A percentile compares a stretch with the other conserved stretches of the same genome.
phyloP scores from a whole-genome alignment of 75 land plant species.

The Sequoia sempervirens region DNA sequence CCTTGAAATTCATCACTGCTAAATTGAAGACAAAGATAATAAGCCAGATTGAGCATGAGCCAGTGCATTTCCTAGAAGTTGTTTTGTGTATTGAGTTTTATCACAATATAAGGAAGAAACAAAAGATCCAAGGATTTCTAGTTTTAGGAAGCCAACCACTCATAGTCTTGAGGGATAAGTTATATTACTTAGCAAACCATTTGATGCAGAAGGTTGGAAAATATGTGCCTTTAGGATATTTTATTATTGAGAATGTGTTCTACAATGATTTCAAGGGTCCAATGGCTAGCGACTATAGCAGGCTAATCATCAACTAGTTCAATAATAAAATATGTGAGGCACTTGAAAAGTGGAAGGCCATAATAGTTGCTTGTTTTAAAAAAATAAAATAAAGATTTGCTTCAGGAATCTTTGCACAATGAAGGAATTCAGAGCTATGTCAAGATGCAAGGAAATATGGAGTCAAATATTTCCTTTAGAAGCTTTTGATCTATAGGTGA shows the following conservation, averaged over 20 bases:
- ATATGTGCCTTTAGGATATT: slow-evolving; percentile 80
- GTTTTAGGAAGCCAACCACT: slow-evolving; percentile 81
- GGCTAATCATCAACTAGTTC: slow-evolving; percentile 76
- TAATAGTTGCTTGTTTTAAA: slow-evolving; percentile 29
- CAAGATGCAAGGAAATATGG: too few relatives aligned
- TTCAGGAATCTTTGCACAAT: slow-evolving; percentile 27
- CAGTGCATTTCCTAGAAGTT: slow-evolving; percentile 28
- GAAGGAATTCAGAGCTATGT: too few relatives aligned
- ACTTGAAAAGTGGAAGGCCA: slow-evolving; percentile 56
- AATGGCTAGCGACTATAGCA: slow-evolving; percentile 69
- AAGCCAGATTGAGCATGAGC: slow-evolving; percentile 16
- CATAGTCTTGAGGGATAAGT: slow-evolving; percentile 72
- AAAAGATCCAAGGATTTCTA: slow-evolving; percentile 75
- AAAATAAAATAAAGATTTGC: slow-evolving; percentile 42
- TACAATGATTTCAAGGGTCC: slow-evolving; percentile 79
- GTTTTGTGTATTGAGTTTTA: slow-evolving; percentile 48
- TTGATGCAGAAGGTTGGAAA: slow-evolving; percentile 64
- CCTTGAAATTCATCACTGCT: slow-evolving; percentile 30
- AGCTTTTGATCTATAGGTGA: too few relatives aligned
- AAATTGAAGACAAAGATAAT: slow-evolving; percentile 27
- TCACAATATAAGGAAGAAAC: slow-evolving; percentile 19
- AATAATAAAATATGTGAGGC: slow-evolving; percentile 47
- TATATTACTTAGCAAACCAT: slow-evolving; percentile 73
- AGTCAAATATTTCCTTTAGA: too few relatives aligned
- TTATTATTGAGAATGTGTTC: slow-evolving; percentile 86